Base-by-base conservation (phyloP, 208 protist species). In the Wallacemonas rigidus region DNA sequence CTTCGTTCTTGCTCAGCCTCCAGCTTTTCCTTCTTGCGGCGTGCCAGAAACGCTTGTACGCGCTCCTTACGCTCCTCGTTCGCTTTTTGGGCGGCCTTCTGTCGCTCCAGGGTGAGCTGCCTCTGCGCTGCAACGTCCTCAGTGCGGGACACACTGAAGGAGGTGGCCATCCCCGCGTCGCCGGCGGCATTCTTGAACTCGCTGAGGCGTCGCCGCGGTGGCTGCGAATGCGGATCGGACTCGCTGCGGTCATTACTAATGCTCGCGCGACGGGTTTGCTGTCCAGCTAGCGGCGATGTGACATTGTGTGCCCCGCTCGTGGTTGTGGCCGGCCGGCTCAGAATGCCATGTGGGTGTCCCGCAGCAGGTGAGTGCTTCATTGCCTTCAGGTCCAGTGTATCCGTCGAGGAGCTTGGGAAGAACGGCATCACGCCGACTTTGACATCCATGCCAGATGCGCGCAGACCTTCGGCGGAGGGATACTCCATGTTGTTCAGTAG, bases 61-160 rank as follows among this genome's bases (percentile, higher is more conserved):
- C 87, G 81, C 75, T 87, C 82, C 41, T 80, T 77, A 41, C 87
- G 81, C 76, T 89, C 87, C 68, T 90, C 84, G 76, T 85, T 88
- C 36, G 78, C 77, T 55, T 79, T 69, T 65, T 83, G 75, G 47
- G 70, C 61, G 53, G 45, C 71, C 53, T 70, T 43, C 17, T 72
- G 47, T 4, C 68, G 68, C 26, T 63, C 54, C 3, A 48, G 40
- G 60, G 60, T 45, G 3, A 35, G 7, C 5, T 38, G 41, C 36
- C 17, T 45, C 43, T 65, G 60, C 39, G 60, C 17, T 6, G 60
- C 60, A n/a, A 50, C 60, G 43, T 65, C 60, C 60, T 65, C 60
- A 6, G 60, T 51, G 43, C 60, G 60, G 8, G 60, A 53, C 36
- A 65, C 60, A 35, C 60, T 65, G 60, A 65, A 65, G n/a, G 60